Evolutionary conservation across 164 flowering plant genomes (phyloP).

Genomic region (Annona cherimola): DNA sequence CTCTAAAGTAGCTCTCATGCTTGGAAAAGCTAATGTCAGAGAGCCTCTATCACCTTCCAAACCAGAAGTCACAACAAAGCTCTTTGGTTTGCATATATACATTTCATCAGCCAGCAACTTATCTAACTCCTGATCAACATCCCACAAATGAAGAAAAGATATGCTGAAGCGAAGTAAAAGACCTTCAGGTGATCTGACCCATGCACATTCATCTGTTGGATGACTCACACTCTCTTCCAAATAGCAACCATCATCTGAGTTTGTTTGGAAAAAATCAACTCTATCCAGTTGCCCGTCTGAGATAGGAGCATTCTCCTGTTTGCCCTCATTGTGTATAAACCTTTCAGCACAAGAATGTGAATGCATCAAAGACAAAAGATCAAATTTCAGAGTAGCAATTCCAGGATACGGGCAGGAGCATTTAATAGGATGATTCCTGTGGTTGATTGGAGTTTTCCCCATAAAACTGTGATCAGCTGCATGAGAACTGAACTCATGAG

Average conservation of each 20-base stretch:
- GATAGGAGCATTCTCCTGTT: slow-evolving; percentile 16
- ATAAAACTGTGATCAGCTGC: slow-evolving; percentile 9
- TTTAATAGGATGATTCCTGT: slow-evolving; percentile 40
- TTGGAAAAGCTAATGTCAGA: slow-evolving; percentile 76
- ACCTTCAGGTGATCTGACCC: slow-evolving; percentile 41
- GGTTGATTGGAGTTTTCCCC: slow-evolving; percentile 17
- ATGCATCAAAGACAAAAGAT: slow-evolving; percentile 58
- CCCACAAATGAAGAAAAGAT: slow-evolving; percentile 86
- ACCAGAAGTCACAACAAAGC: slow-evolving; percentile 63
- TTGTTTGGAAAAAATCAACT: slow-evolving; percentile 18
- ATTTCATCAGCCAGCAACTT: slow-evolving; percentile 62
- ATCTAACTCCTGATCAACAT: slow-evolving; percentile 69
- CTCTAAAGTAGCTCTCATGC: slow-evolving; percentile 60
- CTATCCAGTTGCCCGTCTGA: slow-evolving; percentile 26
- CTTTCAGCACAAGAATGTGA: slow-evolving; percentile 27
- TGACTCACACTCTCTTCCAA: slow-evolving; percentile 15
- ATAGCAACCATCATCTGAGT: slow-evolving; percentile 21
- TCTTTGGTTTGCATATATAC: slow-evolving; percentile 58
- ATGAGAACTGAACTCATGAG: slow-evolving; percentile 3
- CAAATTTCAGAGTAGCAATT: slow-evolving; percentile 64
- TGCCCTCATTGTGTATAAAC: slow-evolving; percentile 8
- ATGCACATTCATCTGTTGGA: slow-evolving; percentile 28
- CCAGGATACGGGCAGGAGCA: slow-evolving; percentile 84
- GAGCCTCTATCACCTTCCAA: slow-evolving; percentile 89
- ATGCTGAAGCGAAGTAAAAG: slow-evolving; percentile 61